These are phyloP conservation scores for Acanthamoeba castellanii DNA, from an alignment of 208 protist species.

Conservation along the genomic window DNA sequence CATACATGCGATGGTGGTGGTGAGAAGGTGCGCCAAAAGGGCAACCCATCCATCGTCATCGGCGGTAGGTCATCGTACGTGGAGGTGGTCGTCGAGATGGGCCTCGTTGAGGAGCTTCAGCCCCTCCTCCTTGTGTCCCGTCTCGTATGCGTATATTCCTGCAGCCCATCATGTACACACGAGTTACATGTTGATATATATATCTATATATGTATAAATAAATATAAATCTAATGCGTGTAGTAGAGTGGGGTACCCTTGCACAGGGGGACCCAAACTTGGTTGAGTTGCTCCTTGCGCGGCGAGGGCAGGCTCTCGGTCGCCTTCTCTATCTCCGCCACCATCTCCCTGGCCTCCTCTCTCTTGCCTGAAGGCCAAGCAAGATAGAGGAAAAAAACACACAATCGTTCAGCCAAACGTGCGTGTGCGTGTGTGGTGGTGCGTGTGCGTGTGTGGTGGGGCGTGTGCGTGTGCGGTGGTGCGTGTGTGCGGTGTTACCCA, in stretches of 20 bases:
- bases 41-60: too few relatives aligned
- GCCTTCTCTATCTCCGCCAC: slow-evolving; percentile 9
- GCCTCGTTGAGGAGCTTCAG: not conserved
- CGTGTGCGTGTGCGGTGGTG: too few relatives aligned
- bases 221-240: too few relatives aligned
- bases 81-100: not conserved
- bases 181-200: too few relatives aligned
- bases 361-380: not conserved
- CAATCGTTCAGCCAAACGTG: too few relatives aligned
- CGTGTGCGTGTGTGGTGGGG: too few relatives aligned
- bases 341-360: slow-evolving; percentile 33
- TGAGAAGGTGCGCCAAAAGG: too few relatives aligned
- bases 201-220: too few relatives aligned
- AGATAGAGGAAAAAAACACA: not conserved
- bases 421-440: not conserved
- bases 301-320: not conserved
- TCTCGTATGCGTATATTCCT: not conserved
- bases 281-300: slow-evolving; percentile 17
- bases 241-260: not conserved
- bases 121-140: not conserved
- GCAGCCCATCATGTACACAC: too few relatives aligned
- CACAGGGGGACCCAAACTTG: slow-evolving; percentile 45
- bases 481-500: not conserved
- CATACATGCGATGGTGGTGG: too few relatives aligned
- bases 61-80: not conserved